phyloP scores from a whole-genome alignment of 306 rosid species.

The Cicer chorassanicum region DNA sequence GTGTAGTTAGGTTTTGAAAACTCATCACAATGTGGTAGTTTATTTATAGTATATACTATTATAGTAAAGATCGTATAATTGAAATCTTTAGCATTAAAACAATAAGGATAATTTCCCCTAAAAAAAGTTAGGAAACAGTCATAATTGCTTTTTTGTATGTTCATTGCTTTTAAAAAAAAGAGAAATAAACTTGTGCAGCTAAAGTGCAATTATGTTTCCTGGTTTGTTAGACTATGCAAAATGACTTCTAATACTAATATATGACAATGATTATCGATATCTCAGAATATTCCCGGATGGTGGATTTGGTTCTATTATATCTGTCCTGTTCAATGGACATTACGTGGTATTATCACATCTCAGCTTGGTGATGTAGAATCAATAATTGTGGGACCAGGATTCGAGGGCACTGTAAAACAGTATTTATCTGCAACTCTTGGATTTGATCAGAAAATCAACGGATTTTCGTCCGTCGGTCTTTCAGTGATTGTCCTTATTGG shows the following conservation, averaged over 20 bases:
- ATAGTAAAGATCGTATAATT: too few relatives aligned
- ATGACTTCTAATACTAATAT: background rate
- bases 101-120: too few relatives aligned
- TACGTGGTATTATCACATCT: slow-evolving; percentile 79
- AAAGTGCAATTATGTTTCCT: background rate
- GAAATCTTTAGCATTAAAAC: too few relatives aligned
- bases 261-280: slow-evolving; percentile 1
- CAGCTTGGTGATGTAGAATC: slow-evolving; percentile 89
- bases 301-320: slow-evolving; percentile 96
- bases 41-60: too few relatives aligned
- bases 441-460: slow-evolving; percentile 54
- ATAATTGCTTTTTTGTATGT: too few relatives aligned
- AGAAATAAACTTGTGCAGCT: background rate
- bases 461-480: slow-evolving; percentile 54
- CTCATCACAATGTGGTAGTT: background rate
- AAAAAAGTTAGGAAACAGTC: too few relatives aligned
- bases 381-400: slow-evolving; percentile 66
- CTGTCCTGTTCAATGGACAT: slow-evolving; percentile 89
- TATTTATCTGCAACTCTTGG: slow-evolving; percentile 67
- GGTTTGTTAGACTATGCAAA: background rate
- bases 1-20: background rate
- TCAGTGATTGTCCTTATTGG: slow-evolving; percentile 65
- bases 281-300: slow-evolving; percentile 80
- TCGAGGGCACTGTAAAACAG: slow-evolving; percentile 72
- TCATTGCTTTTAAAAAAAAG: too few relatives aligned